Evolutionary conservation across 805 yeast genomes (phyloP).

Genomic region (baker's yeast (Saccharomyces cerevisiae)): DNA sequence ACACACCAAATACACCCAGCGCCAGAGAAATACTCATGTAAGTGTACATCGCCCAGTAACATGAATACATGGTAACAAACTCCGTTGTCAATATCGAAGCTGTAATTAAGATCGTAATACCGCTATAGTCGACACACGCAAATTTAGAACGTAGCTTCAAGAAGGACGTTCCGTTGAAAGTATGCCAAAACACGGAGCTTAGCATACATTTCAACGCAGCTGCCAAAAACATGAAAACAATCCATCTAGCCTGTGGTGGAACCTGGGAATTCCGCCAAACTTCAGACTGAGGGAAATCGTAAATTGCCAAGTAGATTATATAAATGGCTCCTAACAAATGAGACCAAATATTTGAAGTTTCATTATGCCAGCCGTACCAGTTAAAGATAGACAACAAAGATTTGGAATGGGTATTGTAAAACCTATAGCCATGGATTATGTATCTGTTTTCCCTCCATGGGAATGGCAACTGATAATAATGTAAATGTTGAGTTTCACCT

Average conservation of each 20-base stretch:
- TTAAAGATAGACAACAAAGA: constrained; percentile 54
- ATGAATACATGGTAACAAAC: constrained; percentile 56
- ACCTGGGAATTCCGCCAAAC: constrained; percentile 43
- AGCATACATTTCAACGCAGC: constrained; percentile 72
- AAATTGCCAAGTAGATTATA: constrained; percentile 46
- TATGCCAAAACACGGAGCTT: constrained; percentile 85
- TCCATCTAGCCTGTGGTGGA: constrained; percentile 25
- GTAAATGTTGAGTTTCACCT: constrained; percentile 45
- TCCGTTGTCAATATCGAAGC: constrained; percentile 84
- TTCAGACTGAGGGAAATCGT: constrained; percentile 55
- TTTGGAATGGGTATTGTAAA: constrained; percentile 52
- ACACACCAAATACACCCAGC: constrained; percentile 65
- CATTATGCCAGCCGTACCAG: constrained; percentile 58
- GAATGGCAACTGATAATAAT: constrained; percentile 80
- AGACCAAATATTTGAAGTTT: constrained; percentile 88
- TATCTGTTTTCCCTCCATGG: constrained; percentile 91
- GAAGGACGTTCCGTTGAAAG: constrained; percentile 71
- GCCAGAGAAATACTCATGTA: constrained; percentile 54
- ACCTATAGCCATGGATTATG: constrained; percentile 78
- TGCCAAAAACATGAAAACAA: constrained; percentile 54
- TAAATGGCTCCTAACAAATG: constrained; percentile 65
- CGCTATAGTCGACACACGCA: constrained; percentile 93
- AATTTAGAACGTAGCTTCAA: constrained; percentile 56
- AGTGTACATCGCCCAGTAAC: constrained; percentile 15
- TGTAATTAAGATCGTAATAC: constrained; percentile 82